Evolutionary conservation across 441 rosid genomes (phyloP).

Genomic region (Eruca vesicaria): DNA sequence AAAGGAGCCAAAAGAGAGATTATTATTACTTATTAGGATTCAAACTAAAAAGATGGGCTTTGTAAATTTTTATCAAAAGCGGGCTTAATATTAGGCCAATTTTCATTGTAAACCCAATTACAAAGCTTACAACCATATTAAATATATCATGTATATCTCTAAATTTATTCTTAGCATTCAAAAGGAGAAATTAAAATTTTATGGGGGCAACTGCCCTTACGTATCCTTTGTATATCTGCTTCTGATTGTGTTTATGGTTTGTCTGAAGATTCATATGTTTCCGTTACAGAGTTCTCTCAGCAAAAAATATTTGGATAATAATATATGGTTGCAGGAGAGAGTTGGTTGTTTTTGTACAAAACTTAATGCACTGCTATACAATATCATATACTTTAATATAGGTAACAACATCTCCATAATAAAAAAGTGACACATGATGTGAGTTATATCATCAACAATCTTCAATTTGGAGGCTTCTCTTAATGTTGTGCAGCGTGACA

Average conservation of each 20-base stretch:
- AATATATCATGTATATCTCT: too few relatives aligned
- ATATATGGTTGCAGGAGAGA: neutral
- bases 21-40: neutral
- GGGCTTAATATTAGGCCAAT: neutral
- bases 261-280: neutral
- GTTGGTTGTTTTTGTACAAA: conserved; percentile 16
- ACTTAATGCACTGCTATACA: conserved; percentile 29
- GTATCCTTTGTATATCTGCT: neutral
- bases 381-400: conserved; percentile 14
- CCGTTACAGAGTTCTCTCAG: neutral
- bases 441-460: conserved; percentile 50
- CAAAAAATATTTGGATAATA: neutral
- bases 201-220: neutral
- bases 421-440: conserved; percentile 5
- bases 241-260: neutral
- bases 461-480: conserved; percentile 82
- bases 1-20: neutral
- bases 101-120: too few relatives aligned
- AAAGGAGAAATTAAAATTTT: neutral
- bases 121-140: too few relatives aligned
- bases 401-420: neutral
- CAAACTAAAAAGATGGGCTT: neutral
- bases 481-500: conserved; percentile 75
- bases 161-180: too few relatives aligned
- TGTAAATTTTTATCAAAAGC: neutral